Evolutionary conservation across 179 eudicot genomes (phyloP).

Genomic region (Monotropa hypopitys): DNA sequence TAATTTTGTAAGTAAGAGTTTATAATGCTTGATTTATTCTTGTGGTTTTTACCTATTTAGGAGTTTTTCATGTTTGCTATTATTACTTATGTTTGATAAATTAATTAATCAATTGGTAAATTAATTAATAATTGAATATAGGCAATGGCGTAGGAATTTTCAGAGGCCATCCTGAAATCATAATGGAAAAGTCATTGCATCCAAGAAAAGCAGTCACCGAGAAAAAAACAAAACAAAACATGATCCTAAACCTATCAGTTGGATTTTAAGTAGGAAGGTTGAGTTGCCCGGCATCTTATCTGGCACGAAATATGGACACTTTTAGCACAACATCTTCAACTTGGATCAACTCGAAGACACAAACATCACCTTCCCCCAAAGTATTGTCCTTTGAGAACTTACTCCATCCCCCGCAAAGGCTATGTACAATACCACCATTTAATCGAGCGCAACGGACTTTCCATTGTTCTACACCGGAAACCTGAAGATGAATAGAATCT

Average conservation of each 20-base stretch:
- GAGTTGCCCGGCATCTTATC: background rate
- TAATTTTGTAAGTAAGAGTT: too few species aligned
- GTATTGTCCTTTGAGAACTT: background rate
- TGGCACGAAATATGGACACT: slow-evolving; percentile 1
- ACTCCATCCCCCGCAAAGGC: background rate
- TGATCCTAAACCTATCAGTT: background rate
- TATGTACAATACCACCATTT: background rate
- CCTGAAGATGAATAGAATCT: slow-evolving; percentile 2
- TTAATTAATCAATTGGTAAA: too few species aligned
- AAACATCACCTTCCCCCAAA: slow-evolving; percentile 5
- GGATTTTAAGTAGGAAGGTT: background rate
- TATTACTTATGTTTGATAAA: too few species aligned
- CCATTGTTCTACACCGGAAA: slow-evolving; percentile 4
- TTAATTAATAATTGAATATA: too few species aligned
- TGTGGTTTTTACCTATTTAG: too few species aligned
- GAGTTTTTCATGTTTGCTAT: too few species aligned
- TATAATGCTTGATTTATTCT: too few species aligned
- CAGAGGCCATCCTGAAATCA: too few species aligned
- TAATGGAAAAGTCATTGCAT: background rate
- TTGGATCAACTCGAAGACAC: slow-evolving; percentile 10
- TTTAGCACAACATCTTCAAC: slow-evolving; percentile 5
- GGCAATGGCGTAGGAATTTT: too few species aligned
- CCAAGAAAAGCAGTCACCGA: background rate
- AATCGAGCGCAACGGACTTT: background rate
- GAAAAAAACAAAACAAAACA: background rate